These are phyloP conservation scores for Trematosphaeria pertusa DNA, from an alignment of 2,329 filamentous ascomycete species.

Conservation along the genomic window DNA sequence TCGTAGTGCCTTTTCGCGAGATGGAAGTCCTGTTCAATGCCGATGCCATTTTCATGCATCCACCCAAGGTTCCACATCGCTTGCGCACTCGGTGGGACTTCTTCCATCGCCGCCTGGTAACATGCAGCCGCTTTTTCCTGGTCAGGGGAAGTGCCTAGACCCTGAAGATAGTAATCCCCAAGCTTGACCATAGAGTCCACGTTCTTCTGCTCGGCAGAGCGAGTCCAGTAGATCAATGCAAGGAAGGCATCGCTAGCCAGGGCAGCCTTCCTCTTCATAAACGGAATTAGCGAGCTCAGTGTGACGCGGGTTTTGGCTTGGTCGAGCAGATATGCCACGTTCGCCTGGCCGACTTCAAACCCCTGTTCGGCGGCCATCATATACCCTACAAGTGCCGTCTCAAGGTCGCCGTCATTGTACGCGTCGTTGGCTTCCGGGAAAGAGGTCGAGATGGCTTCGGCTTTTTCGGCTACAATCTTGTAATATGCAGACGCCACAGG, in stretches of 20 bases:
- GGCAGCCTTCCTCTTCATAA: slow-evolving; percentile 50
- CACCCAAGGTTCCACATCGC: slow-evolving; percentile 97
- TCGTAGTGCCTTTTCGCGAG: slow-evolving; percentile 97
- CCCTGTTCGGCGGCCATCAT: slow-evolving; percentile 92
- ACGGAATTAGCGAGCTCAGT: slow-evolving; percentile 60
- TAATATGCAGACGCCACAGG: slow-evolving; percentile 81
- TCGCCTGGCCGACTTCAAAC: slow-evolving; percentile 87
- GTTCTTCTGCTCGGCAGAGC: slow-evolving; percentile 90
- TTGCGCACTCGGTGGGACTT: slow-evolving; percentile 89
- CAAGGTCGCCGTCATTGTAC: slow-evolving; percentile 78
- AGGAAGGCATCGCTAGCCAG: slow-evolving; percentile 67
- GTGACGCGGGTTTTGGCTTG: slow-evolving; percentile 61
- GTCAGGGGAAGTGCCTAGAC: slow-evolving; percentile 73
- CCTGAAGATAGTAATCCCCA: slow-evolving; percentile 94
- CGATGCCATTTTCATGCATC: slow-evolving; percentile 99
- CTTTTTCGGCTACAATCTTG: slow-evolving; percentile 87
- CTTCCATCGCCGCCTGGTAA: slow-evolving; percentile 91
- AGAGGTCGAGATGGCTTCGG: slow-evolving; percentile 82
- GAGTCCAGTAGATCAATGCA: slow-evolving; percentile 91
- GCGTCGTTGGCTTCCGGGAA: slow-evolving; percentile 85
- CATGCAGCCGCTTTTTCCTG: slow-evolving; percentile 89
- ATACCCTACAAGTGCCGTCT: slow-evolving; percentile 80
- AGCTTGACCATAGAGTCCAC: slow-evolving; percentile 96
- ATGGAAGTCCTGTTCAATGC: slow-evolving; percentile 93
- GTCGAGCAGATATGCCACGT: slow-evolving; percentile 87